Percentiles rank a stretch among this genome's conserved stretches.
These are phyloP conservation scores for Paraconiothyrium brasiliense DNA, from an alignment of 2,329 filamentous ascomycete species.

Conservation along the genomic window DNA sequence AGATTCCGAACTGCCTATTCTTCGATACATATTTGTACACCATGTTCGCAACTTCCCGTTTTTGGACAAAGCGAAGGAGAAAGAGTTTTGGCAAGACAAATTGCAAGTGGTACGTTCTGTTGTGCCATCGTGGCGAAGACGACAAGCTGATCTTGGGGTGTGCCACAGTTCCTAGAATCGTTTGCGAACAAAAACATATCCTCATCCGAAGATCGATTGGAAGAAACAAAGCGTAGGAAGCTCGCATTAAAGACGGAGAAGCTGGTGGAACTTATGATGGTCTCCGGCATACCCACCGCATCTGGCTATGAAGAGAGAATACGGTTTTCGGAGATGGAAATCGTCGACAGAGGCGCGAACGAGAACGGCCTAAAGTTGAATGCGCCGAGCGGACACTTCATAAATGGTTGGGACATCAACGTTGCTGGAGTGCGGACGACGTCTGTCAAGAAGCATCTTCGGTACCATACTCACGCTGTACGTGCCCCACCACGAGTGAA, in stretches of 20 bases:
- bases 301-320: slow-evolving; percentile 98
- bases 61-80: slow-evolving; percentile 93
- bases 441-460: slow-evolving; percentile 83
- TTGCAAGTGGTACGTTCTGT: slow-evolving; percentile 79
- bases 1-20: slow-evolving; percentile 90
- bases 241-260: slow-evolving; percentile 93
- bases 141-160: slow-evolving; percentile 29
- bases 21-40: slow-evolving; percentile 97
- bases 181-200: slow-evolving; percentile 98
- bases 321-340: slow-evolving; percentile 94
- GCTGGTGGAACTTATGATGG: slow-evolving; percentile 98
- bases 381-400: slow-evolving; percentile 86
- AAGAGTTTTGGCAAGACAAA: slow-evolving; percentile 99
- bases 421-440: slow-evolving; percentile 86
- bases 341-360: slow-evolving; percentile 91
- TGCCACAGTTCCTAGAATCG: slow-evolving; percentile 84
- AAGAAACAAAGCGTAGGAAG: slow-evolving; percentile 95
- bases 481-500: slow-evolving; percentile 45
- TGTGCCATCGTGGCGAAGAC: slow-evolving; percentile 15
- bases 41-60: slow-evolving; percentile 99
- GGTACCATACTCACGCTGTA: slow-evolving; percentile 91
- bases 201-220: slow-evolving; percentile 92
- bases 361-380: slow-evolving; percentile 89
- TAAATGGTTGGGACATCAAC: slow-evolving; percentile 98
- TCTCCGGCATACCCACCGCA: slow-evolving; percentile 92